Conservation (phyloP, 768 basidiomycete species). For the Pleurotus tuoliensis region DNA sequence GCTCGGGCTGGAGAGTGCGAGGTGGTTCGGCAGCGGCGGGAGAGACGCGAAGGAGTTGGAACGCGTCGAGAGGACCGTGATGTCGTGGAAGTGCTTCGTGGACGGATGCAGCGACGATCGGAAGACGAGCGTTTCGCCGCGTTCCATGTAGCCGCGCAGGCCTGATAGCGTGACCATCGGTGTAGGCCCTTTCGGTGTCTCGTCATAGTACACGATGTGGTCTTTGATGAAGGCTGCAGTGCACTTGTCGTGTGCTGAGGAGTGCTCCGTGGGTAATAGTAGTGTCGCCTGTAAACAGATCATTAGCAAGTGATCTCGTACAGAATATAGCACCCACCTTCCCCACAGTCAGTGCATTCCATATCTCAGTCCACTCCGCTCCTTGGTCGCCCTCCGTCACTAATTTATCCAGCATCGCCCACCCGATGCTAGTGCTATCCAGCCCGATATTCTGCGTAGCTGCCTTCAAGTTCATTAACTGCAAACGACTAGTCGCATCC, state of each 20-base stretch:
- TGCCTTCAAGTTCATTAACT: slow-evolving; percentile 70
- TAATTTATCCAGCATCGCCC: slow-evolving; percentile 75
- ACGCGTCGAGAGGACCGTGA: slow-evolving; percentile 27
- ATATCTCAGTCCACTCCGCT: slow-evolving; percentile 70
- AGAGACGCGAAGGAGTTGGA: slow-evolving; percentile 34
- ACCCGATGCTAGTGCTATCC: slow-evolving; percentile 61
- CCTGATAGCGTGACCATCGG: slow-evolving; percentile 80
- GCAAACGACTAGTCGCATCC: slow-evolving; percentile 64
- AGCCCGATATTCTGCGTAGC: slow-evolving; percentile 67
- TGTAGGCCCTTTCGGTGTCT: slow-evolving; percentile 38
- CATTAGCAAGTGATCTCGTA: not conserved
- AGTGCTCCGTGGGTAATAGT: slow-evolving; percentile 68
- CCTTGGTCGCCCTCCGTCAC: slow-evolving; percentile 37
- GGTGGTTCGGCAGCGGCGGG: slow-evolving; percentile 16
- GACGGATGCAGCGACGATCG: slow-evolving; percentile 16
- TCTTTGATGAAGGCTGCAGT: slow-evolving; percentile 78
- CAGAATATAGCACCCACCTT: slow-evolving; percentile 47
- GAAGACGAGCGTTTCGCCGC: slow-evolving; percentile 37
- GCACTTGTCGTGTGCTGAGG: slow-evolving; percentile 48
- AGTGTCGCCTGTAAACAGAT: slow-evolving; percentile 60
- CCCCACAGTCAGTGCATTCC: slow-evolving; percentile 56
- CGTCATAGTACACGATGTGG: slow-evolving; percentile 71
- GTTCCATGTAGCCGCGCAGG: slow-evolving; percentile 61
- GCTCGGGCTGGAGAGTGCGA: not conserved
- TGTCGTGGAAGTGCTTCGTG: slow-evolving; percentile 13